Base-by-base conservation (phyloP, 2,329 filamentous ascomycete genomes). In the Claviceps sorghi region DNA sequence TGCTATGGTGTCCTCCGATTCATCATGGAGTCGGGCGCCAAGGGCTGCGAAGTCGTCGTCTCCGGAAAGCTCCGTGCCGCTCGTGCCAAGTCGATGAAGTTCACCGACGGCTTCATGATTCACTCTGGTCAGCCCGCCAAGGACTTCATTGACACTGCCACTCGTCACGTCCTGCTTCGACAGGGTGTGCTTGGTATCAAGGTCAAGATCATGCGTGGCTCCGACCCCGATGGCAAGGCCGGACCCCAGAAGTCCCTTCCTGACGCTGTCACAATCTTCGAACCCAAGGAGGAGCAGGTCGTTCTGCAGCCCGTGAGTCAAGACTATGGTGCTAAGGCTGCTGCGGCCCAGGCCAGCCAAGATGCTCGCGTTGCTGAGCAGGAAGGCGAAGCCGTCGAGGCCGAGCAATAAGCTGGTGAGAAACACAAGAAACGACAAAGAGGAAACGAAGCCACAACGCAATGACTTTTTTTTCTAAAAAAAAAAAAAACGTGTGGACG, bases 31-130 rank as follows among this genome's bases (percentile, higher is more conserved):
- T 87, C 81, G 65, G 93, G 93, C 70, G 93, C 93, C 75, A 98
- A 98, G 87, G 93, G 93, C 76, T 98, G 93, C 74, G 93, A 98
- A 80, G 93, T 98, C 62, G 93, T 98, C 71, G 93, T 98, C 64
- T 96, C 89, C 65, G 93, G 93, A 75, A 98, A 98, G 85, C 87
- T 98, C 66, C 86, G 93, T 71, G 93, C 93, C 73, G 93, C 93
- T 69, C 89, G 93, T 81, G 93, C 93, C 76, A 98, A 98, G 88
- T 88, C 82, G 79, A 98, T 98, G 93, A 98, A 98, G 86, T 98
- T 98, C 86, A 98, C 93, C 75, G 90, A 98, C 76, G 93, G 93
- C 73, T 98, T 98, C 88, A 98, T 98, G 93, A 98, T 98, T 78
- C 93, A 98, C 88, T 98, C 93, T 69, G 93, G 93, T 78, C 93